phyloP scores from a whole-genome alignment of 257 asterid genomes.

The Solanum sparsipilum region DNA sequence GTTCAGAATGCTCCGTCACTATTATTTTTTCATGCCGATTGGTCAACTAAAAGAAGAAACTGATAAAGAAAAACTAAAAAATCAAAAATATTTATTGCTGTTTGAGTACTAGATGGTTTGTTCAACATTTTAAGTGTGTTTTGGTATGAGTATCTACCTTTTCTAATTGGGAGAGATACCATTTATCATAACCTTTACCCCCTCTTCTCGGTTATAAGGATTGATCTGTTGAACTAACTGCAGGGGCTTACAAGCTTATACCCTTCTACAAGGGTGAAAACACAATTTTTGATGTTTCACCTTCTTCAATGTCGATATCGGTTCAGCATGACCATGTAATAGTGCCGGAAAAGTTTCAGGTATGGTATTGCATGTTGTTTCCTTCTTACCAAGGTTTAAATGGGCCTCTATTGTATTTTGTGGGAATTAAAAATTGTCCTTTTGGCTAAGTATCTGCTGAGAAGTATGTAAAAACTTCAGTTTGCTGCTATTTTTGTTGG shows the following conservation, averaged over 20 bases:
- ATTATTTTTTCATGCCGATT: neutral
- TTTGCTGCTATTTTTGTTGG: neutral
- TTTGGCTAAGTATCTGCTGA: neutral
- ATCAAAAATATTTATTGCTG: neutral
- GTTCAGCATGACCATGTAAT: conserved; percentile 72
- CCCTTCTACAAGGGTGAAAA: conserved; percentile 98
- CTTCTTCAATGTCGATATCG: conserved; percentile 62
- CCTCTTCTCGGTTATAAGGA: conserved; percentile 4
- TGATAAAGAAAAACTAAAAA: neutral
- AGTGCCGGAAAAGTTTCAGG: conserved; percentile 82
- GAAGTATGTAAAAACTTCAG: neutral
- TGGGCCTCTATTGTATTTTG: neutral
- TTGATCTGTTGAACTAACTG: conserved; percentile 13
- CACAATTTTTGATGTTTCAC: conserved; percentile 94
- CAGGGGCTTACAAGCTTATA: conserved; percentile 80
- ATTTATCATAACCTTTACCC: neutral
- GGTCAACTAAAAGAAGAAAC: neutral
- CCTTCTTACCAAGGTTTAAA: neutral
- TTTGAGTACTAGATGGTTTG: neutral
- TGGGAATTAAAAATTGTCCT: neutral
- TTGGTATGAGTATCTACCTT: neutral
- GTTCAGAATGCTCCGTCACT: neutral
- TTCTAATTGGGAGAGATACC: neutral
- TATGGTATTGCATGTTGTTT: conserved; percentile 6
- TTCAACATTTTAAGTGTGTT: neutral